Base-by-base conservation (phyloP, 306 rosid genomes). In the Vigna unguiculata region DNA sequence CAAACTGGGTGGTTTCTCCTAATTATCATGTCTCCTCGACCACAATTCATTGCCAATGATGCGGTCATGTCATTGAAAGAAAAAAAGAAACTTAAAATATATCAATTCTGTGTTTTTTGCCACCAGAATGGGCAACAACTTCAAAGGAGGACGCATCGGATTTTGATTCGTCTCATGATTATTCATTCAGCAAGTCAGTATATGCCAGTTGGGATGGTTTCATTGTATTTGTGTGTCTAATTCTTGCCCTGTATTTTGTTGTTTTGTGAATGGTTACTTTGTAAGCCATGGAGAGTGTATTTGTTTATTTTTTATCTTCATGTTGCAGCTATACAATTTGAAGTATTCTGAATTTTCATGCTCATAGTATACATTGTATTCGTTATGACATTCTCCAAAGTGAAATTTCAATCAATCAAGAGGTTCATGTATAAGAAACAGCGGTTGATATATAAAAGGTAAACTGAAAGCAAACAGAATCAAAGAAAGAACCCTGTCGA, bases 1-100 rank as follows among this genome's bases (percentile, higher is more conserved):
- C 98, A 60, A 90, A 83, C 83, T 95, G 98, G 97, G 45, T 91
- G 80, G 20, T 61, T 76, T 83, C 91, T 71, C 83, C 81, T 17
- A 88, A 58, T 9, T 70, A 54, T 69, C 51, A 46, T 72, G 85
- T 68, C 76, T 75, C 82, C 20, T 64, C 19, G 51, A 71, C 63
- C 78, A 64, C 66, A 57, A 82, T 80, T 67, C 86, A 75, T 69
- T 87, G 88, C 69, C 86, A 82, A 76, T 84, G 80, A 87, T 68
- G 71, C 19, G 30, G 58, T 48, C 53, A 12, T 66, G 80, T 20
- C 30, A 19, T 57, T 49, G 53, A 77, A 63, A 74, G 12, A 62
- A 62, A 62, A 62, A 62, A 54, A 75, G 7, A 19, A 20, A 51
- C 32, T 76, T 69, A n/a, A 78, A 53, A 68, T 46, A 52, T 47